Evolutionary conservation across 768 basidiomycete genomes (phyloP), one percentile per base, ranked within the genome.

Genomic region (Mycena kentingensis): DNA sequence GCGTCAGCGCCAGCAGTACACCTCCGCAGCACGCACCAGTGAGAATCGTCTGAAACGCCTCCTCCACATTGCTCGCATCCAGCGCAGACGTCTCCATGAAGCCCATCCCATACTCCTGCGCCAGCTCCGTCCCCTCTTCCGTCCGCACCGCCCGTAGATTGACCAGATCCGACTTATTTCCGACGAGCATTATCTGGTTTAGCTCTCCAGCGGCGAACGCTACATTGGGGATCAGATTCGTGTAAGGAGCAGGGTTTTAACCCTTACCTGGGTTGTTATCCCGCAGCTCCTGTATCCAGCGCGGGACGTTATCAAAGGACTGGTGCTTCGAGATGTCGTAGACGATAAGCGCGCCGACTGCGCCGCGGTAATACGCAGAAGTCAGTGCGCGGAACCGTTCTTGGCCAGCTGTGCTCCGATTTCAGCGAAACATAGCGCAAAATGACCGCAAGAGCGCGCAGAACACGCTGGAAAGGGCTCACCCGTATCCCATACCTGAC

Each of bases 1-100:
- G 10, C 7, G 36, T 37, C 36, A 37, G 36, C 8, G 11, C 10
- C 7, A n/a, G 18, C 10, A 39, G 8, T 8, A 39, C 10, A 39
- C 7, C 10, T 11, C 8, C 7, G 10, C 10, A 39, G 37, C 8
- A 42, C 41, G 41, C 41, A 42, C 41, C 41, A 25, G 22, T 12
- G 22, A 42, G 26, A 11, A 42, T 42, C 10, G 22, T 42, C 41
- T 26, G 22, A 27, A 42, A 42, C 22, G 41, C 41, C 21, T 42
- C 41, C 25, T 42, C 41, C 7, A 42, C 41, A 11, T n/a, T n/a
- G 18, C 22, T 42, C 41, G 41, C 41, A 25, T 42, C 41, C 41
- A 42, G 26, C 41, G 41, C 41, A 42, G 22, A 24, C 41, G 41
- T 42, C 41, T 42, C 41, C 41, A 42, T 42, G 26, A 42, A 42